Evolutionary conservation across 331 rosid genomes (phyloP).

Genomic region (Malus hybrid): DNA sequence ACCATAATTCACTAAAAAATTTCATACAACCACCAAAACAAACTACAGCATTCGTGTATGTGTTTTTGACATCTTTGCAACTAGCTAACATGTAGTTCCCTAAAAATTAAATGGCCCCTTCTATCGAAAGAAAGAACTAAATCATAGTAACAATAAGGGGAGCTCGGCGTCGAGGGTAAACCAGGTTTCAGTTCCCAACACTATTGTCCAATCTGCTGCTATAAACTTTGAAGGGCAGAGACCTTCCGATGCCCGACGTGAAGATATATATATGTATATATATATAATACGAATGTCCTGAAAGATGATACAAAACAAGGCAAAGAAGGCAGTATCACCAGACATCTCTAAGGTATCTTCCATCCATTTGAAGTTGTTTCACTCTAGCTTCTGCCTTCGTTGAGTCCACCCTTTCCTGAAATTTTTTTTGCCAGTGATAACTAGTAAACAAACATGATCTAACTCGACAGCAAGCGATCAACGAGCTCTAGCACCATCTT

Average conservation of each 20-base stretch:
- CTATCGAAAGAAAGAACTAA: not conserved
- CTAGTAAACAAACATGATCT: not conserved
- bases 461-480: not conserved
- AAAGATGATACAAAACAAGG: slow-evolving; percentile 1
- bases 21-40: slow-evolving; percentile 9
- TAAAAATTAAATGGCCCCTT: slow-evolving; percentile 11
- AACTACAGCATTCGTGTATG: not conserved
- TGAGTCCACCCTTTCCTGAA: slow-evolving; percentile 67
- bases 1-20: not conserved
- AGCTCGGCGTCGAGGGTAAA: not conserved
- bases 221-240: slow-evolving; percentile 8
- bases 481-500: not conserved
- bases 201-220: slow-evolving; percentile 5
- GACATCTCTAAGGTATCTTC: slow-evolving; percentile 80
- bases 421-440: not conserved
- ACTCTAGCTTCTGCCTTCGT: slow-evolving; percentile 69
- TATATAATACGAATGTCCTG: not conserved
- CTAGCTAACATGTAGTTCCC: slow-evolving; percentile 18
- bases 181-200: slow-evolving; percentile 13
- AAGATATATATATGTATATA: not conserved
- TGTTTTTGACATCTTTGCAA: slow-evolving; percentile 1
- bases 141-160: not conserved
- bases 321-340: slow-evolving; percentile 44
- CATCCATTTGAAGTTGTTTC: slow-evolving; percentile 72
- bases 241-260: slow-evolving; percentile 5